A percentile compares a stretch with the other conserved stretches of the same genome.
Evolutionary conservation across 2,329 filamentous ascomycete genomes (phyloP).

Genomic region (Aspergillus neoniger): DNA sequence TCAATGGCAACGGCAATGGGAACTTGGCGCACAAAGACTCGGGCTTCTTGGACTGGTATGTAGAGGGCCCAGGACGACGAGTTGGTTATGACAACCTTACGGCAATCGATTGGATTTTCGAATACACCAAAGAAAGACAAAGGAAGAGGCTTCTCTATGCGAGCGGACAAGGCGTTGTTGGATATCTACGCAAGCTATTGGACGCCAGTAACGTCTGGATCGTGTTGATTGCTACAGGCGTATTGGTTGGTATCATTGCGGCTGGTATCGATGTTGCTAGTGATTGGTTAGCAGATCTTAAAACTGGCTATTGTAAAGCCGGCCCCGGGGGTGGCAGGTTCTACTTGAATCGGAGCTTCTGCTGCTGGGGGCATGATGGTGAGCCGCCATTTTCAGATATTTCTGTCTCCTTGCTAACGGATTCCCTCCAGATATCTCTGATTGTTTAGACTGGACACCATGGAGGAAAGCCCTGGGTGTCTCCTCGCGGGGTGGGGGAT

Average conservation of each 20-base stretch:
- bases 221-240: conserved; percentile 79
- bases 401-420: conserved; percentile 17
- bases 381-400: conserved; percentile 16
- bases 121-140: conserved; percentile 94
- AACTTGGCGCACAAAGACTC: conserved; percentile 42
- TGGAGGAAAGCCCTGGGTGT: conserved; percentile 79
- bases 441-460: conserved; percentile 83
- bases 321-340: conserved; percentile 79
- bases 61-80: conserved; percentile 82
- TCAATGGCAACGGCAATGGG: conserved; percentile 22
- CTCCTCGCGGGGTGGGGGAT: conserved; percentile 66
- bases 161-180: conserved; percentile 68
- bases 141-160: conserved; percentile 75
- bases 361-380: conserved; percentile 85
- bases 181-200: conserved; percentile 70
- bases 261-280: conserved; percentile 87
- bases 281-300: conserved; percentile 91
- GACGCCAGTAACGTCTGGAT: conserved; percentile 93
- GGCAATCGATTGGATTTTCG: conserved; percentile 99
- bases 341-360: conserved; percentile 88
- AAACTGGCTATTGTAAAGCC: conserved; percentile 81
- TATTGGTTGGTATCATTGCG: conserved; percentile 80
- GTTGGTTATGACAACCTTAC: conserved; percentile 96
- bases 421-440: conserved; percentile 59
- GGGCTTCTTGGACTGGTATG: conserved; percentile 72